Base-by-base conservation (phyloP, 257 asterid genomes). In the Thymus quinquecostatus region DNA sequence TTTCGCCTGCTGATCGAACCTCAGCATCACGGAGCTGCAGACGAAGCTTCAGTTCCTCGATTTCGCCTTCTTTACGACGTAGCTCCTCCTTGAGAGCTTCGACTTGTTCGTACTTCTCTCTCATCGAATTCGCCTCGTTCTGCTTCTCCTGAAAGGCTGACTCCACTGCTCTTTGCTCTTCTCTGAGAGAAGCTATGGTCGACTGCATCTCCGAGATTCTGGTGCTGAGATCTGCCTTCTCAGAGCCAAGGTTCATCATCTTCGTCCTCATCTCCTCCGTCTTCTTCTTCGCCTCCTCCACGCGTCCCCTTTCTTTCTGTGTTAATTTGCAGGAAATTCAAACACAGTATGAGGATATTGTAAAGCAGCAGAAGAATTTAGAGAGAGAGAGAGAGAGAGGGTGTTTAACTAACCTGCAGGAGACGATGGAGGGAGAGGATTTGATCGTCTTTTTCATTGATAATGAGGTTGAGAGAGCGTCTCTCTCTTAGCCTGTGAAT, bases 161-260 rank as follows among this genome's bases (percentile, higher is more conserved):
- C 32, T 79, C 89, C 0, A 83, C 66, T 21, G 84, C 47, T 73
- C 57, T 76, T 47, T 83, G 91, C 60, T 91, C 95, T n/a, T 89
- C 88, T 65, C 74, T 75, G 9, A 91, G 89, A 63, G 90, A 86
- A 68, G 91, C 77, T 51, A 87, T 84, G 5, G 84, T 81, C 1
- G 97, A 86, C 49, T 81, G 86, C 96, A 89, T 75, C 73, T 85
- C 93, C n/a, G 43, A 10, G 64, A 87, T 40, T 66, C 65, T 82
- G 55, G 68, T 48, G 4, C 77, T 79, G 12, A 87, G 86, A 10
- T 85, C 87, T 51, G 63, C 66, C 14, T 84, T 91, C 55, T 89
- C 88, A 28, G 60, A 60, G 55, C 87, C 75, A 48, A 85, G 89
- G 51, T 59, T 75, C 57, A 74, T 62, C 44, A 82, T 65, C 78